These are phyloP conservation scores for Kalaharituber pfeilii DNA, from an alignment of 2,329 filamentous ascomycete genomes.

Conservation along the genomic window DNA sequence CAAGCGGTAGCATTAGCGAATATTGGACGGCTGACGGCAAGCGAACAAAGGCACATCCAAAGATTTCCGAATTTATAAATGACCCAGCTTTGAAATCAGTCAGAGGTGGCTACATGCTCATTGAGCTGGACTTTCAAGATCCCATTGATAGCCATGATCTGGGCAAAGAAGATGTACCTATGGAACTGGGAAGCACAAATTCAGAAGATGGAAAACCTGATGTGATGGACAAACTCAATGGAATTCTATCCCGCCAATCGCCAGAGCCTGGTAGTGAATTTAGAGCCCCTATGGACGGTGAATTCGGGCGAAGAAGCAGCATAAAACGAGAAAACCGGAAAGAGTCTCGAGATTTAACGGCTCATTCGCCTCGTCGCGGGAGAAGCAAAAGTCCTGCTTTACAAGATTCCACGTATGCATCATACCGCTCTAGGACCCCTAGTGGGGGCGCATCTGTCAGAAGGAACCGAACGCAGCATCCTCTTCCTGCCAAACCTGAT, in stretches of 20 bases:
- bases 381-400: not conserved
- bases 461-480: not conserved
- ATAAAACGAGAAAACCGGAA: not conserved
- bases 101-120: not conserved
- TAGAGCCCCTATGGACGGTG: not conserved
- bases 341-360: not conserved
- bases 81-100: not conserved
- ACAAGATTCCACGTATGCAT: not conserved
- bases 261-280: not conserved
- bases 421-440: not conserved
- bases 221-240: not conserved
- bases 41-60: not conserved
- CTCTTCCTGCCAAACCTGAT: not conserved
- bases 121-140: not conserved
- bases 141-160: not conserved
- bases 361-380: not conserved
- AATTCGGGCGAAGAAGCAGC: not conserved
- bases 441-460: not conserved
- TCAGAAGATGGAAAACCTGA: not conserved
- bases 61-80: not conserved
- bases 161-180: conserved; percentile 3
- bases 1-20: conserved; percentile 6
- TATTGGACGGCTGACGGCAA: conserved; percentile 7
- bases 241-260: not conserved
- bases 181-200: not conserved